A percentile compares a stretch with the other conserved stretches of the same genome.
Conservation (phyloP, 2,329 filamentous ascomycete genomes). For the Cladosporium sp. region DNA sequence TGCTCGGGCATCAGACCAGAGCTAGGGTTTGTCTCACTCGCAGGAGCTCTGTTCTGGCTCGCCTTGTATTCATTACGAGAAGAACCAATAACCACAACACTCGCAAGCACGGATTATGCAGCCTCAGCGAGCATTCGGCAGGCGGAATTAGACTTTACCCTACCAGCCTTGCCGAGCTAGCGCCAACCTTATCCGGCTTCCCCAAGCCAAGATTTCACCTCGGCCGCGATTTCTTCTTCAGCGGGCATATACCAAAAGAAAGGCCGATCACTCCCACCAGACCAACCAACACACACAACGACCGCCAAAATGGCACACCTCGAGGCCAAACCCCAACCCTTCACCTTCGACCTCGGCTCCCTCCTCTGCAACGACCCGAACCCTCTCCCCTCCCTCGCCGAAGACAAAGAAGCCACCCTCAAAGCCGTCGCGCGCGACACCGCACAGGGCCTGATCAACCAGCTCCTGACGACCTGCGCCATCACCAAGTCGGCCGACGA, state of each 20-base stretch:
- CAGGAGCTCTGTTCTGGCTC: too few species aligned
- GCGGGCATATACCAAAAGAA: background rate
- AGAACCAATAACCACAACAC: too few species aligned
- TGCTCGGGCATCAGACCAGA: too few species aligned
- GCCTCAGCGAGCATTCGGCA: too few species aligned
- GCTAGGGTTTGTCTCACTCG: too few species aligned
- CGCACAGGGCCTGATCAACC: constrained; percentile 87
- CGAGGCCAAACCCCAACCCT: constrained; percentile 70
- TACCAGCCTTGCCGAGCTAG: background rate
- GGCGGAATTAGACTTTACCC: constrained; percentile 1
- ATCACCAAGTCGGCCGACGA: constrained; percentile 63
- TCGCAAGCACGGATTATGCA: too few species aligned
- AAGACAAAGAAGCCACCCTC: constrained; percentile 56
- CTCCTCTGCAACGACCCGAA: constrained; percentile 84
- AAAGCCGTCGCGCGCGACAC: constrained; percentile 74
- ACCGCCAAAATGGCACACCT: constrained; percentile 24
- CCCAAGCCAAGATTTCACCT: constrained; percentile 8
- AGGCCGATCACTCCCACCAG: background rate
- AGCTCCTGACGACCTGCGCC: constrained; percentile 82
- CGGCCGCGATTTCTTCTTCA: constrained; percentile 9
- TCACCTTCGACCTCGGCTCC: constrained; percentile 86
- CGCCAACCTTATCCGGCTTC: background rate
- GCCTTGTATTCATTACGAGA: too few species aligned
- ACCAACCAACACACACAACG: background rate
- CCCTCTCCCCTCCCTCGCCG: constrained; percentile 57